These are phyloP conservation scores for Termitomyces heimii DNA, from an alignment of 768 basidiomycete genomes.

Conservation along the genomic window DNA sequence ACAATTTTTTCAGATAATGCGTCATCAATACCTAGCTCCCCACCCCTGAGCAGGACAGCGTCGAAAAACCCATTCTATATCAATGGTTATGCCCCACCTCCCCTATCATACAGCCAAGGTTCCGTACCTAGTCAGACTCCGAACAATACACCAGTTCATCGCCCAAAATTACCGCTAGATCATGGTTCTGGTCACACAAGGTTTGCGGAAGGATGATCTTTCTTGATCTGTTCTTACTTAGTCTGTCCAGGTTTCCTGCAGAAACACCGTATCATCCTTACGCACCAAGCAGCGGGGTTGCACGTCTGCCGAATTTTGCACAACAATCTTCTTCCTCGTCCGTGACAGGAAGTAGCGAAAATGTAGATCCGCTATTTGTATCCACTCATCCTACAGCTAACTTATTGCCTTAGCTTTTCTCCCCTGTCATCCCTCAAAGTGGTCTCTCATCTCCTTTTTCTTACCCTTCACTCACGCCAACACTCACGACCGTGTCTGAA, in stretches of 20 bases:
- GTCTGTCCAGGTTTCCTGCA: constrained; percentile 29
- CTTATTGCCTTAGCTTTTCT: constrained; percentile 20
- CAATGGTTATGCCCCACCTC: constrained; percentile 11
- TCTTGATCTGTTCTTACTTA: background rate
- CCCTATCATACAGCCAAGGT: constrained; percentile 12
- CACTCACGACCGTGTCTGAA: constrained; percentile 31
- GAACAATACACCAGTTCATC: constrained; percentile 16
- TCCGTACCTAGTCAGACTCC: constrained; percentile 13
- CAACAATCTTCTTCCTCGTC: constrained; percentile 38
- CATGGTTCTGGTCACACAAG: constrained; percentile 34
- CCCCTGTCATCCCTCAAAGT: constrained; percentile 24
- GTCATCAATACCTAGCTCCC: constrained; percentile 4
- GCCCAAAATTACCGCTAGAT: constrained; percentile 29
- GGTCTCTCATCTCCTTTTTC: constrained; percentile 25
- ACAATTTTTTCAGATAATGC: constrained; percentile 3
- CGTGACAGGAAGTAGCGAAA: constrained; percentile 43
- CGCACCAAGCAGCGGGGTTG: constrained; percentile 19
- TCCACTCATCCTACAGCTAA: background rate
- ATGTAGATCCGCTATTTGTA: constrained; percentile 24
- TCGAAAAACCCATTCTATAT: constrained; percentile 21
- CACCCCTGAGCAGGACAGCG: constrained; percentile 19
- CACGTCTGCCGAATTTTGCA: constrained; percentile 35
- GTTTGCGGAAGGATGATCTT: constrained; percentile 18
- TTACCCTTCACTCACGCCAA: constrained; percentile 44
- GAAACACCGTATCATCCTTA: constrained; percentile 29